Conservation (phyloP, 2,329 filamentous ascomycete genomes). For the Fusarium camptoceras region DNA sequence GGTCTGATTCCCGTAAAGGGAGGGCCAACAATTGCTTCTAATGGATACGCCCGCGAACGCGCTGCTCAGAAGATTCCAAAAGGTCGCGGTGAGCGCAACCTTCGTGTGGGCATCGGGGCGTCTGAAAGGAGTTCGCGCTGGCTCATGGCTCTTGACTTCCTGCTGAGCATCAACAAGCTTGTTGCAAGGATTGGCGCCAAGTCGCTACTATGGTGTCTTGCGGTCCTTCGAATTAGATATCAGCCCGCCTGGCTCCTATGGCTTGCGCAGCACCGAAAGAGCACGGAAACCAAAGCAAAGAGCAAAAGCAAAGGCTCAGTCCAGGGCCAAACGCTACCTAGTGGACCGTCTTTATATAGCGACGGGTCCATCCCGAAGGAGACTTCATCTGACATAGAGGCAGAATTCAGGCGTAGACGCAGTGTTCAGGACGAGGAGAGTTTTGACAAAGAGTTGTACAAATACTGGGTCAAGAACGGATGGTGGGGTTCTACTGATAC, state of each 20-base stretch:
- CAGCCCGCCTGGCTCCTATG: constrained; percentile 66
- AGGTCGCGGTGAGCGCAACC: constrained; percentile 58
- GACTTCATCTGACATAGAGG: constrained; percentile 82
- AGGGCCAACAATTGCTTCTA: constrained; percentile 57
- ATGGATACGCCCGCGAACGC: constrained; percentile 76
- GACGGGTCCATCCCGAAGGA: constrained; percentile 67
- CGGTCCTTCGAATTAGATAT: constrained; percentile 57
- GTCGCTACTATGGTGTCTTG: constrained; percentile 65
- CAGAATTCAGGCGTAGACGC: constrained; percentile 74
- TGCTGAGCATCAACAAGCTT: constrained; percentile 74
- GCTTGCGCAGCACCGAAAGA: constrained; percentile 59
- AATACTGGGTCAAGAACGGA: constrained; percentile 85
- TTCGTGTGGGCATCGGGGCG: constrained; percentile 78
- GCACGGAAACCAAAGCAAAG: constrained; percentile 36
- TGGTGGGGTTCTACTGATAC: constrained; percentile 86
- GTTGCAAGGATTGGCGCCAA: constrained; percentile 50
- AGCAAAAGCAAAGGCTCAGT: constrained; percentile 28
- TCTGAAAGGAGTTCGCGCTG: constrained; percentile 82
- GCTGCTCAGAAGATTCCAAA: constrained; percentile 69
- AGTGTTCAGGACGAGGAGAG: constrained; percentile 67
- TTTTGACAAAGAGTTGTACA: constrained; percentile 80
- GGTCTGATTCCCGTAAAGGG: constrained; percentile 67
- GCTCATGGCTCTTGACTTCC: constrained; percentile 80
- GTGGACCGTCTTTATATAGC: constrained; percentile 40
- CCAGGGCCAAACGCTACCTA: constrained; percentile 26